Evolutionary conservation across 2,329 filamentous ascomycete species (phyloP).

Genomic region (Hypoxylon sp.): DNA sequence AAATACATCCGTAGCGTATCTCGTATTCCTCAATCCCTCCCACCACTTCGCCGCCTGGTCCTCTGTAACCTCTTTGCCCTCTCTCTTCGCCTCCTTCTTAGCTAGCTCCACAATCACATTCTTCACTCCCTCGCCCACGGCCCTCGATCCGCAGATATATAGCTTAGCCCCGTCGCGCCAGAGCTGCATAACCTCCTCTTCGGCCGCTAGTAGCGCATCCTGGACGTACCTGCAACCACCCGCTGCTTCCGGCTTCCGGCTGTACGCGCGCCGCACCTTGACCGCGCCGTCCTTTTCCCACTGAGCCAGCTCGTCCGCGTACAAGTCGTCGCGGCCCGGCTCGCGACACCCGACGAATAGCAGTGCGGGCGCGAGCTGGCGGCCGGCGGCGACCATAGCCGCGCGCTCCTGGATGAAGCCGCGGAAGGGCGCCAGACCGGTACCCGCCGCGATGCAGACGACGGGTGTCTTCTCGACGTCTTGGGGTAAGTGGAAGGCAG

Average conservation of each 20-base stretch:
- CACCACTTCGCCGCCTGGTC: conserved; percentile 64
- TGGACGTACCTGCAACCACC: conserved; percentile 66
- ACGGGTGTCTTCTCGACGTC: conserved; percentile 64
- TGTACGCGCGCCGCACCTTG: conserved; percentile 73
- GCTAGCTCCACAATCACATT: conserved; percentile 57
- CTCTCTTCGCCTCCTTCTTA: conserved; percentile 49
- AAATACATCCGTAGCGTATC: conserved; percentile 75
- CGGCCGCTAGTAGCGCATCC: conserved; percentile 59
- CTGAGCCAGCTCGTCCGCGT: conserved; percentile 68
- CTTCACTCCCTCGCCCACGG: conserved; percentile 65
- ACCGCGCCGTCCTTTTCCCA: conserved; percentile 76
- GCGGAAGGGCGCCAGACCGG: conserved; percentile 74
- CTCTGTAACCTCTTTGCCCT: conserved; percentile 54
- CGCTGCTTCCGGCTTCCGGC: conserved; percentile 58
- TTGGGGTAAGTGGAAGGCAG: conserved; percentile 65
- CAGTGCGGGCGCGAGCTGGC: conserved; percentile 71
- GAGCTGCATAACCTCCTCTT: conserved; percentile 56
- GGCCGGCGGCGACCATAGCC: conserved; percentile 64
- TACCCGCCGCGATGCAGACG: conserved; percentile 67
- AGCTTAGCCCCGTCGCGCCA: conserved; percentile 67
- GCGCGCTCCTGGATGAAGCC: conserved; percentile 75
- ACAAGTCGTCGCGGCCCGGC: conserved; percentile 71
- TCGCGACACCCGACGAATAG: conserved; percentile 76
- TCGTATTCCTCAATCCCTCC: conserved; percentile 66
- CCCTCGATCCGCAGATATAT: conserved; percentile 75